Conservation (phyloP, 495 filamentous ascomycete genomes). For the Chaetomidium leptoderma region DNA sequence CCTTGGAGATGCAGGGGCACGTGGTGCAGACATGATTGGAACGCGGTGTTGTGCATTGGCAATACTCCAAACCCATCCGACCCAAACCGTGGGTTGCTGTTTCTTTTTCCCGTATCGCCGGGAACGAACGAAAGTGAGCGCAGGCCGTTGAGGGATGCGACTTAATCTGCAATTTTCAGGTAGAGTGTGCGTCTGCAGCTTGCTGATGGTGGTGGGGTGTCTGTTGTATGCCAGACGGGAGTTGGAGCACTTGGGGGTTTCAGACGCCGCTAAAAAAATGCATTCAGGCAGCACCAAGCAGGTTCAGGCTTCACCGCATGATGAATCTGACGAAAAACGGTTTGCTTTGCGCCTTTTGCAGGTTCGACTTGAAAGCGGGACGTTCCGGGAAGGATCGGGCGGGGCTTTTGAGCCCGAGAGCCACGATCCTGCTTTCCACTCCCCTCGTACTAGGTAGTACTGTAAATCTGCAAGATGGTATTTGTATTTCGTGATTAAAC, state of each 20-base stretch:
- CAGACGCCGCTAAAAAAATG: constrained; percentile 5
- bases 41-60: constrained; percentile 22
- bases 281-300: constrained; percentile 12
- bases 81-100: constrained; percentile 7
- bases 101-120: too few species aligned
- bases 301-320: constrained; percentile 21
- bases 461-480: too few species aligned
- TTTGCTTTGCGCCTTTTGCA: not conserved
- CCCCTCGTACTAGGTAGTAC: too few species aligned
- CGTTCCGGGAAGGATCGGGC: constrained; percentile 1
- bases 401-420: not conserved
- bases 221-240: not conserved
- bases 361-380: not conserved
- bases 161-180: constrained; percentile 24
- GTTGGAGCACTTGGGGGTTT: constrained; percentile 27
- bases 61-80: constrained; percentile 2
- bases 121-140: constrained; percentile 1
- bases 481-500: too few species aligned
- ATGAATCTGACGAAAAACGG: not conserved
- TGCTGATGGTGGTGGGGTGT: constrained; percentile 22
- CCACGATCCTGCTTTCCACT: too few species aligned
- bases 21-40: constrained; percentile 16
- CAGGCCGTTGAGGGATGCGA: constrained; percentile 9
- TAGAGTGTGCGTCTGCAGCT: constrained; percentile 21
- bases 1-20: constrained; percentile 15